A percentile compares a stretch with the other conserved stretches of the same genome.
phyloP scores from a whole-genome alignment of 75 land plant species.

The Picea sitchensis region DNA sequence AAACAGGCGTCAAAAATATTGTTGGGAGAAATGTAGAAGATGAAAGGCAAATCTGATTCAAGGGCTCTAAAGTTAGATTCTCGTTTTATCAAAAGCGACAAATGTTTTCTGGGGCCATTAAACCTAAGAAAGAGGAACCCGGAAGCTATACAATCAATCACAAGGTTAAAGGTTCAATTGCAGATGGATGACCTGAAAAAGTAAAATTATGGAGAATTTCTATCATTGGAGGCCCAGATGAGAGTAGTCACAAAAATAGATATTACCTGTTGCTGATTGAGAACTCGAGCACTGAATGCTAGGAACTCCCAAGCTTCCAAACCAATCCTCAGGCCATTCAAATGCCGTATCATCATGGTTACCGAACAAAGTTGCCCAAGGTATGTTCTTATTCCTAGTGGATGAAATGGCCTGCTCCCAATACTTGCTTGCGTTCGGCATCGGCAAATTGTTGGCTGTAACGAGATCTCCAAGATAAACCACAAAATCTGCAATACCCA shows the following conservation, averaged over 20 bases:
- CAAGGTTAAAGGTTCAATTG: not conserved
- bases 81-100: not conserved
- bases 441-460: slow-evolving; percentile 81
- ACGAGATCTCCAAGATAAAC: slow-evolving; percentile 84
- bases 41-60: too few species aligned
- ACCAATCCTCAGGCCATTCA: slow-evolving; percentile 87
- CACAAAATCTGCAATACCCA: slow-evolving; percentile 70
- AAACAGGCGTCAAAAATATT: too few species aligned
- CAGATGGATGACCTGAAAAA: not conserved
- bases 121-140: not conserved
- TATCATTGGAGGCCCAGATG: not conserved
- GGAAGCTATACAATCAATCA: not conserved
- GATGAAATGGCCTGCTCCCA: slow-evolving; percentile 75
- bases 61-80: too few species aligned
- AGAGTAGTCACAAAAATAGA: not conserved
- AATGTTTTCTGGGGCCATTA: not conserved
- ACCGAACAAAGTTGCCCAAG: slow-evolving; percentile 90
- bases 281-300: slow-evolving; percentile 25
- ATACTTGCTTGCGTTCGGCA: slow-evolving; percentile 69
- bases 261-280: slow-evolving; percentile 24
- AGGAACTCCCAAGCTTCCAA: slow-evolving; percentile 69
- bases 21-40: too few species aligned
- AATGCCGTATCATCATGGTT: slow-evolving; percentile 95
- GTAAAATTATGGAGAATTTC: not conserved
- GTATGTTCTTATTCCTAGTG: slow-evolving; percentile 56